phyloP scores from a whole-genome alignment of 768 basidiomycete genomes.

The Mycena olivaceomarginata region DNA sequence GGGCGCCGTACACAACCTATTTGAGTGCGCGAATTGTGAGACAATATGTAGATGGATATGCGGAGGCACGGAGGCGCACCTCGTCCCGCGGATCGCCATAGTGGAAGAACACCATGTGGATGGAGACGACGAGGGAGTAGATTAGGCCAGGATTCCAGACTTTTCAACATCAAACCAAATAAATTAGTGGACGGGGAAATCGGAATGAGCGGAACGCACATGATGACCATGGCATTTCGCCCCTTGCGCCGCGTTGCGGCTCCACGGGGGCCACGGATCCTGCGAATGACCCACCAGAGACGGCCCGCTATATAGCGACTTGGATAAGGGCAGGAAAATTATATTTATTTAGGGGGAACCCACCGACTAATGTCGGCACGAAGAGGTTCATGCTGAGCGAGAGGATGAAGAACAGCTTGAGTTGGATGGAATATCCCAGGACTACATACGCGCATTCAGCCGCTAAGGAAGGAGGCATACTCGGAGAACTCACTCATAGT shows the following conservation, averaged over 20 bases:
- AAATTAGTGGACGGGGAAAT: not conserved
- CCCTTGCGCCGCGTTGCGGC: slow-evolving; percentile 54
- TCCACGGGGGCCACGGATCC: slow-evolving; percentile 46
- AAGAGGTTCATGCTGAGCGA: slow-evolving; percentile 58
- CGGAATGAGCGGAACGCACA: slow-evolving; percentile 48
- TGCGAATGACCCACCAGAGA: slow-evolving; percentile 57
- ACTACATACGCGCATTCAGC: slow-evolving; percentile 46
- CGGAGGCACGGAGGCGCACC: slow-evolving; percentile 9
- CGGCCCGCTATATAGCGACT: slow-evolving; percentile 53
- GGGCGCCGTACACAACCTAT: slow-evolving; percentile 32
- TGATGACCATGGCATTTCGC: slow-evolving; percentile 57
- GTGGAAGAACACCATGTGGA: slow-evolving; percentile 40
- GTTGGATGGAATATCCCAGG: slow-evolving; percentile 57
- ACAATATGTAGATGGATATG: not conserved
- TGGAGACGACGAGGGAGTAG: slow-evolving; percentile 58
- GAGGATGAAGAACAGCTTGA: slow-evolving; percentile 45
- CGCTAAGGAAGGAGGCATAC: not conserved
- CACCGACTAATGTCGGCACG: slow-evolving; percentile 59
- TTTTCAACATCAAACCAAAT: slow-evolving; percentile 30
- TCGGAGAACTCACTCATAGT: slow-evolving; percentile 53
- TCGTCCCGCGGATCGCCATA: slow-evolving; percentile 29
- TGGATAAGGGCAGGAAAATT: no score
- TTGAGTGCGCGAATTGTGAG: not conserved
- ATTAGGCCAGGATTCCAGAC: slow-evolving; percentile 62
- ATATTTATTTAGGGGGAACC: not conserved